Evolutionary conservation across 1,284 basidiomycete genomes (phyloP).

Genomic region (Amylostereum areolatum): DNA sequence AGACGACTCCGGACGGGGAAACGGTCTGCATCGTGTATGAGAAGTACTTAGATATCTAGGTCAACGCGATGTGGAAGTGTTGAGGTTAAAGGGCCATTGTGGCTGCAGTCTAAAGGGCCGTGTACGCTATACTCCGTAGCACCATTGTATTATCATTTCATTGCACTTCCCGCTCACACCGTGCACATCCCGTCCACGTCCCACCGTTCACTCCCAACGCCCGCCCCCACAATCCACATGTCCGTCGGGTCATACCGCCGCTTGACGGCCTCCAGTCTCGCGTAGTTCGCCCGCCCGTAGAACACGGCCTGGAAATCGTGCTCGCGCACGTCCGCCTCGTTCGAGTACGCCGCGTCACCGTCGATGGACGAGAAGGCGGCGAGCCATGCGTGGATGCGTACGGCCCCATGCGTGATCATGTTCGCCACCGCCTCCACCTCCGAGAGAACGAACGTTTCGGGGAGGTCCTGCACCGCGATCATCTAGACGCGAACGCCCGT

Average conservation of each 20-base stretch:
- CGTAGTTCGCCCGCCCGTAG: neutral
- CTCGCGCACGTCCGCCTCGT: constrained; percentile 54
- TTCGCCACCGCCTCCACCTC: neutral
- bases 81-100: too few relatives aligned
- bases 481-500: neutral
- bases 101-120: too few relatives aligned
- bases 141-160: too few relatives aligned
- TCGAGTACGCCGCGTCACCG: constrained; percentile 14
- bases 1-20: too few relatives aligned
- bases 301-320: constrained; percentile 35
- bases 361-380: neutral
- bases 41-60: too few relatives aligned
- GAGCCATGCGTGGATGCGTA: neutral
- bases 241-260: neutral
- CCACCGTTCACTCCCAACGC: constrained; percentile 1
- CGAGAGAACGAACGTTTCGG: neutral
- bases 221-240: constrained; percentile 1
- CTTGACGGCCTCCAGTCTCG: neutral
- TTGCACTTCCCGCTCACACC: too few relatives aligned
- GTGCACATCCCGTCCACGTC: neutral
- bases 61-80: too few relatives aligned
- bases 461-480: neutral
- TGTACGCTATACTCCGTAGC: too few relatives aligned
- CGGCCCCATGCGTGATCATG: neutral
- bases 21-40: too few relatives aligned